Evolutionary conservation across 1,284 basidiomycete genomes (phyloP), one percentile per base, ranked within the genome.

Genomic region (Marasmius fiardii): DNA sequence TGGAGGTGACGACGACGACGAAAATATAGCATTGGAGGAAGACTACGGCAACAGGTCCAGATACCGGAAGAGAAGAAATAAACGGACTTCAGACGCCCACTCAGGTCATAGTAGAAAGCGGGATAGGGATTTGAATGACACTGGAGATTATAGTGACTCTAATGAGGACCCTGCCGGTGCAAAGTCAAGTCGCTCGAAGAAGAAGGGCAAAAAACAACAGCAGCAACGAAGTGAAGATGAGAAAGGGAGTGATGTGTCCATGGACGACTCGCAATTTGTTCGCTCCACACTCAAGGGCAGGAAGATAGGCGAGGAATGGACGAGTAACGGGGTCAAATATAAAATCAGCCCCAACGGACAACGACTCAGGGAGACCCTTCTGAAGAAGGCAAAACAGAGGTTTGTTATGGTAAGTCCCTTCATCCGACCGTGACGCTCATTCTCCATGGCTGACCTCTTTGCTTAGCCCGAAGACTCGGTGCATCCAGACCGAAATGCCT

Each of bases 241-340:
- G 34, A 65, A 58, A 35, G 53, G 54, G 12, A 61, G 58, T 49
- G 66, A 83, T 65, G 60, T 71, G 4, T 78, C 73, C 1, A 71
- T 77, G 65, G 78, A 78, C 31, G 72, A 74, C 18, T 67, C 71
- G 16, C 60, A 77, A 12, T 80, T 80, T 18, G 71, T 67, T 50
- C 78, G 81, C 60, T 71, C 78, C 18, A 31, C 47, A 33, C 16
- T 49, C 14, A 71, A 78, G 33, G 78, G 79, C 31, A 79, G 81
- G 45, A 78, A 72, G 56, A 76, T 88, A 57, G 89, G 89, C 20
- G 89, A 92, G 44, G 79, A 85, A 66, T 92, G 89, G 89, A 81
- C 85, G 58, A 78, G 71, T 26, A 82, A 85, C 61, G 88, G 85
- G 39, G 71, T 86, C 28, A 73, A 71, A 52, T 91, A 81, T 71